These are phyloP conservation scores for Linnemannia elongata DNA, from an alignment of 192 early-diverging fungal species.

Conservation along the genomic window DNA sequence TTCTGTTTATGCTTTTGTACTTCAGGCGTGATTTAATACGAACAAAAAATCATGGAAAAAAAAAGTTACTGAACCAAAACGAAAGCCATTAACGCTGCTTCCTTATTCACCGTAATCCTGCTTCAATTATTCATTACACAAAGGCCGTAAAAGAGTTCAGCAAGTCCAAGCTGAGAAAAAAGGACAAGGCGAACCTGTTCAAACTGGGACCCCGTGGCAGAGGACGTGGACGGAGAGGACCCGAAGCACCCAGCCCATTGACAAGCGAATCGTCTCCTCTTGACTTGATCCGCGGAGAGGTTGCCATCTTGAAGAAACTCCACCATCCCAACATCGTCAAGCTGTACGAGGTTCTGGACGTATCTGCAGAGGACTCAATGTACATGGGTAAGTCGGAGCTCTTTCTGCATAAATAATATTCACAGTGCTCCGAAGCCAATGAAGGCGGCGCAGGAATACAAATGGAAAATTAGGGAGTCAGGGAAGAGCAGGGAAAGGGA, in stretches of 20 bases:
- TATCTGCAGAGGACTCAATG: slow-evolving; percentile 82
- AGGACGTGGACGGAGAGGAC: slow-evolving; percentile 67
- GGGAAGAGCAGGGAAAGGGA: background rate
- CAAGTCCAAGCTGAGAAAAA: slow-evolving; percentile 86
- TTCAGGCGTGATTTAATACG: background rate
- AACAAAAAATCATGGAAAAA: background rate
- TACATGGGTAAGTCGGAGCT: slow-evolving; percentile 70
- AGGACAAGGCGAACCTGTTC: slow-evolving; percentile 69
- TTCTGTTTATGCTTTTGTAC: background rate
- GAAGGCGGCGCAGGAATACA: slow-evolving; percentile 3
- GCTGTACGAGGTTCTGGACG: slow-evolving; percentile 94
- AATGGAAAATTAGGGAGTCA: background rate
- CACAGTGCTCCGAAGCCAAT: background rate
- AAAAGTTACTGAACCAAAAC: background rate
- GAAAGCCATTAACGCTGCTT: background rate
- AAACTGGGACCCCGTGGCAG: slow-evolving; percentile 64
- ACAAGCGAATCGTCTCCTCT: slow-evolving; percentile 76
- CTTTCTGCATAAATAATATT: background rate
- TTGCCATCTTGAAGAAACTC: slow-evolving; percentile 96
- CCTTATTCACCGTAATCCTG: background rate
- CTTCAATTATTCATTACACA: background rate
- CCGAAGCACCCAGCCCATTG: slow-evolving; percentile 52
- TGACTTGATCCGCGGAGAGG: slow-evolving; percentile 87
- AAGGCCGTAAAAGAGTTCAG: slow-evolving; percentile 96
- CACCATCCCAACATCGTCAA: slow-evolving; percentile 89